phyloP scores from a whole-genome alignment of 805 yeast species.

The Grigorovia jiainica region DNA sequence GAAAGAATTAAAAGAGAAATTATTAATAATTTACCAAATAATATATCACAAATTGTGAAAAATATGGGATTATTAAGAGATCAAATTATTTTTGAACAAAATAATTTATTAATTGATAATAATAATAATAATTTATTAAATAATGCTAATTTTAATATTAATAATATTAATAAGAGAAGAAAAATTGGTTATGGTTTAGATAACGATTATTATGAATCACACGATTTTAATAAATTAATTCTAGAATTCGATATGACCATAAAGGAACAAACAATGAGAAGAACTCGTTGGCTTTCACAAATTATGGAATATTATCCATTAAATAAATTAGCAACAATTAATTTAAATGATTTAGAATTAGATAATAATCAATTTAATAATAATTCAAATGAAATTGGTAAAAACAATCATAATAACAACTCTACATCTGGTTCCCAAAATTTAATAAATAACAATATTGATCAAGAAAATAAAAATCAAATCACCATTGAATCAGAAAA shows the following conservation, averaged over 20 bases:
- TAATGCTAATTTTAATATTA: neutral
- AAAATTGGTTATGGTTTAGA: constrained; percentile 37
- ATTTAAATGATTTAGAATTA: constrained; percentile 33
- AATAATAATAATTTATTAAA: neutral
- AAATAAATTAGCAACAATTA: constrained; percentile 46
- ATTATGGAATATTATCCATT: constrained; percentile 87
- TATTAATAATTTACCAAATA: constrained; percentile 51
- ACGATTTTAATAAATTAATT: constrained; percentile 51
- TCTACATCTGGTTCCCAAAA: no score
- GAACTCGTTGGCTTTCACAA: constrained; percentile 81
- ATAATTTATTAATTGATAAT: constrained; percentile 1
- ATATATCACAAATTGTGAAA: constrained; percentile 59
- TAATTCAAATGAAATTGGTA: neutral
- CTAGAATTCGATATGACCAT: constrained; percentile 48
- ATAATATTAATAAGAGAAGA: constrained; percentile 1
- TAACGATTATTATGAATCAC: constrained; percentile 59
- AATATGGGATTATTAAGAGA: constrained; percentile 61
- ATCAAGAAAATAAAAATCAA: neutral
- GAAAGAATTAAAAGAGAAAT: constrained; percentile 70
- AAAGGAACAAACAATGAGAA: constrained; percentile 42
- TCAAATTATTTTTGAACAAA: constrained; percentile 45
- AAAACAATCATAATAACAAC: neutral
- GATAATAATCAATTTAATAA: neutral
- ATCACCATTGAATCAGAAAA: neutral
- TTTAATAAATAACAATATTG: neutral